Conservation (phyloP, 2,329 filamentous ascomycete species). For the Fusarium agapanthi region DNA sequence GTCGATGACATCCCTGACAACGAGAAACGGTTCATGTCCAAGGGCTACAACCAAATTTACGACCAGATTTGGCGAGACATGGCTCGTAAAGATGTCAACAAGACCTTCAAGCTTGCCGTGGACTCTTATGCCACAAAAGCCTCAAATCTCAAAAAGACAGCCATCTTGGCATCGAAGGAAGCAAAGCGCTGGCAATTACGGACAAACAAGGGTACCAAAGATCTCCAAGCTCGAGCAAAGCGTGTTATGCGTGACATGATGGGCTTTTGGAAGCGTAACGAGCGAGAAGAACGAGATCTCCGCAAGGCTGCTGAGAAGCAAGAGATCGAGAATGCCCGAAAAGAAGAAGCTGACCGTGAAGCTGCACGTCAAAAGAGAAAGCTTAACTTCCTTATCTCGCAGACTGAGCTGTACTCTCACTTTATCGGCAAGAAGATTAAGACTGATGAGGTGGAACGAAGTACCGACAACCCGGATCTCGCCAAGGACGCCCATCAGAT, state of each 20-base stretch:
- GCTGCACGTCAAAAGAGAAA: constrained; percentile 97
- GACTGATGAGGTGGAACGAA: constrained; percentile 92
- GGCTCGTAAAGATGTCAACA: constrained; percentile 90
- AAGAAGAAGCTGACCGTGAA: constrained; percentile 96
- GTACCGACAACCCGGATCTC: constrained; percentile 82
- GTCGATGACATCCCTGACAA: constrained; percentile 61
- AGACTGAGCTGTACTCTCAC: constrained; percentile 98
- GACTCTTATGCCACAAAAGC: constrained; percentile 86
- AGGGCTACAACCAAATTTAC: constrained; percentile 96
- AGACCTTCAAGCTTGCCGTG: constrained; percentile 87
- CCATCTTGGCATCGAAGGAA: constrained; percentile 95
- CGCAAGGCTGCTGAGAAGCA: constrained; percentile 94
- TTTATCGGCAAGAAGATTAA: constrained; percentile 99
- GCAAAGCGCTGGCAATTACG: constrained; percentile 96
- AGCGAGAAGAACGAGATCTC: constrained; percentile 94
- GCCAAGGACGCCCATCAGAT: constrained; percentile 58
- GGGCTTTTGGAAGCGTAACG: constrained; percentile 99
- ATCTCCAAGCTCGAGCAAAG: constrained; percentile 95
- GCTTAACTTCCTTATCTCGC: constrained; percentile 98
- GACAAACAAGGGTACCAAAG: constrained; percentile 98
- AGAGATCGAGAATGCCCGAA: constrained; percentile 95
- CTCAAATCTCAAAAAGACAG: constrained; percentile 98
- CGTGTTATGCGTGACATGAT: constrained; percentile 99
- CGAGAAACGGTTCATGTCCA: constrained; percentile 79
- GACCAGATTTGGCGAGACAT: constrained; percentile 97